Evolutionary conservation across 495 filamentous ascomycete species (phyloP).

Genomic region (Aspergillus sclerotiicarbonarius): DNA sequence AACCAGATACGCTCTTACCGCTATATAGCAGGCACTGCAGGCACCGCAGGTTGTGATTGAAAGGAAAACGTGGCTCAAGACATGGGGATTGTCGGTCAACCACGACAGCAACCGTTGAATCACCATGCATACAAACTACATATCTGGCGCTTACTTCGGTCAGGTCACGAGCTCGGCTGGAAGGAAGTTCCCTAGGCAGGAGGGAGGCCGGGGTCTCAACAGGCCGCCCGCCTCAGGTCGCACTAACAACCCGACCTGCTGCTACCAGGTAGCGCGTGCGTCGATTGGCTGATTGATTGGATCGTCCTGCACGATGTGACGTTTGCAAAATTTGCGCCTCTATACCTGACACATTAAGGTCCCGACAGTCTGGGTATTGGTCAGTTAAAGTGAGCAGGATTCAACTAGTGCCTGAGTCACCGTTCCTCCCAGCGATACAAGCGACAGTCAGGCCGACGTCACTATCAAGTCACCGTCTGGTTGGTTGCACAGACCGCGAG

Average conservation of each 20-base stretch:
- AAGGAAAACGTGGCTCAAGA: slow-evolving; percentile 13
- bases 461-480: slow-evolving; percentile 1
- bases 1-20: neutral
- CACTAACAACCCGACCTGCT: neutral
- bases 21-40: neutral
- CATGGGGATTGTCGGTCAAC: slow-evolving; percentile 19
- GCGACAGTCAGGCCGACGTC: neutral
- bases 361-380: neutral
- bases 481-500: neutral
- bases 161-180: neutral
- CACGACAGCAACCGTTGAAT: slow-evolving; percentile 8
- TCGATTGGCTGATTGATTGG: neutral
- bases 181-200: neutral
- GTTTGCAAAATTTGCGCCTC: neutral
- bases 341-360: neutral
- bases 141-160: slow-evolving; percentile 8
- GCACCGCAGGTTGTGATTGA: neutral
- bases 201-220: neutral
- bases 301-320: neutral
- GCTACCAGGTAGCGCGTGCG: neutral
- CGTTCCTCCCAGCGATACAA: neutral
- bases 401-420: neutral
- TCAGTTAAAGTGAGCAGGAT: neutral
- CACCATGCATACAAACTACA: slow-evolving; percentile 2
- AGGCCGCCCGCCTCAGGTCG: neutral